Evolutionary conservation across 2,329 filamentous ascomycete genomes (phyloP).

Genomic region (Cordyceps sp.): DNA sequence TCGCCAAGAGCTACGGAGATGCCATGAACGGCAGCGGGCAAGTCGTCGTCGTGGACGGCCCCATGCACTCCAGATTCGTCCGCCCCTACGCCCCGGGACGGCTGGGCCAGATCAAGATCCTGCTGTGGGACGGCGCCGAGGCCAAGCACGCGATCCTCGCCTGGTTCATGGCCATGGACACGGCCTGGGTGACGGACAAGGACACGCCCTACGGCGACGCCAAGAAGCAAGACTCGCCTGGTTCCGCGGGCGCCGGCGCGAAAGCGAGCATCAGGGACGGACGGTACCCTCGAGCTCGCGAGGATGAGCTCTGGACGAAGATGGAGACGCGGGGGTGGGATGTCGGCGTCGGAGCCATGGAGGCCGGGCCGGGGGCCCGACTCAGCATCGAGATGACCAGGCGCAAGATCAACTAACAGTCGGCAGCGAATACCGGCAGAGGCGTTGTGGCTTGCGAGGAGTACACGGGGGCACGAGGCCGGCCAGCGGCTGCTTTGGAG

Average conservation of each 20-base stretch:
- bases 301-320: conserved; percentile 11
- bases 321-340: conserved; percentile 18
- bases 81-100: conserved; percentile 7
- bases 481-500: too few relatives aligned
- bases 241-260: not conserved
- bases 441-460: too few relatives aligned
- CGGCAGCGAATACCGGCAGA: too few relatives aligned
- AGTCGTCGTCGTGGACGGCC: conserved; percentile 12
- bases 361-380: conserved; percentile 18
- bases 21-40: conserved; percentile 10
- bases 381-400: conserved; percentile 4
- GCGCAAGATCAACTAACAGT: conserved; percentile 1
- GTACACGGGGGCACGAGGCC: too few relatives aligned
- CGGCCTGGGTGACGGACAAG: conserved; percentile 15
- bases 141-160: conserved; percentile 15
- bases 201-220: conserved; percentile 7
- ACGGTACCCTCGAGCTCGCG: conserved; percentile 1
- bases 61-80: conserved; percentile 13
- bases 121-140: conserved; percentile 15
- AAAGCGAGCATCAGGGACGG: not conserved
- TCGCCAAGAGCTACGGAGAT: conserved; percentile 23
- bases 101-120: conserved; percentile 14
- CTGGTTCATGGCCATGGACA: conserved; percentile 21
- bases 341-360: conserved; percentile 16
- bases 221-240: not conserved